Evolutionary conservation across 441 rosid species (phyloP).

Genomic region (Euphorbia corollata): DNA sequence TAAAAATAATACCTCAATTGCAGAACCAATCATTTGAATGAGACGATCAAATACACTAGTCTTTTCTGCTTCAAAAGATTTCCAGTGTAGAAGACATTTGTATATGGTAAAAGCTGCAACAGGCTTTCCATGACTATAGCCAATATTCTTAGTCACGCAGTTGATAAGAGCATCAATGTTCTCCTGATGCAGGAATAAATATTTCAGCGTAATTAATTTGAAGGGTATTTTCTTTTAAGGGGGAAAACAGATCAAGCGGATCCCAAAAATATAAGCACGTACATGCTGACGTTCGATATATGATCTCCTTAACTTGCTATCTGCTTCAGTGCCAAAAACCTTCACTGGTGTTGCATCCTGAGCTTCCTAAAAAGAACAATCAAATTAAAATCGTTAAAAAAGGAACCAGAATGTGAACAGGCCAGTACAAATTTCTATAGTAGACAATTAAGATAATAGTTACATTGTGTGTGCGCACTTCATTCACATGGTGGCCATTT

Average conservation of each 20-base stretch:
- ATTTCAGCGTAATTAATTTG: conserved; percentile 16
- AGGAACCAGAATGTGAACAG: neutral
- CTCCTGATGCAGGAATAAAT: conserved; percentile 55
- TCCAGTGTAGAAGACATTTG: conserved; percentile 96
- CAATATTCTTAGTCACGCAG: conserved; percentile 62
- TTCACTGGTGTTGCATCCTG: conserved; percentile 56
- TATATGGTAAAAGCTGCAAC: conserved; percentile 90
- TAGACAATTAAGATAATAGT: conserved; percentile 18
- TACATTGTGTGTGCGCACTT: conserved; percentile 54
- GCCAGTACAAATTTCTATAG: conserved; percentile 5
- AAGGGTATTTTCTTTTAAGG: conserved; percentile 1
- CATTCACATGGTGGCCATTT: conserved; percentile 70
- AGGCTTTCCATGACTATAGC: conserved; percentile 83
- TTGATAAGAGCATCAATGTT: conserved; percentile 75
- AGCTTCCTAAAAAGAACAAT: conserved; percentile 46
- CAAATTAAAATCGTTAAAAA: conserved; percentile 14
- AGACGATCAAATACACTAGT: conserved; percentile 96
- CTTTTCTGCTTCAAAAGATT: conserved; percentile 92
- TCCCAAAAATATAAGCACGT: conserved; percentile 27
- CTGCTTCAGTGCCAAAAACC: conserved; percentile 54
- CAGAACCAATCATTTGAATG: conserved; percentile 96
- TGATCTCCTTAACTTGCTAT: conserved; percentile 67
- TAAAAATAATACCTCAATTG: conserved; percentile 61
- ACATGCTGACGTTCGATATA: conserved; percentile 80
- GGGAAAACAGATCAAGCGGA: conserved; percentile 22